Evolutionary conservation across 495 filamentous ascomycete genomes (phyloP).

Genomic region (Daldinia bambusicola): DNA sequence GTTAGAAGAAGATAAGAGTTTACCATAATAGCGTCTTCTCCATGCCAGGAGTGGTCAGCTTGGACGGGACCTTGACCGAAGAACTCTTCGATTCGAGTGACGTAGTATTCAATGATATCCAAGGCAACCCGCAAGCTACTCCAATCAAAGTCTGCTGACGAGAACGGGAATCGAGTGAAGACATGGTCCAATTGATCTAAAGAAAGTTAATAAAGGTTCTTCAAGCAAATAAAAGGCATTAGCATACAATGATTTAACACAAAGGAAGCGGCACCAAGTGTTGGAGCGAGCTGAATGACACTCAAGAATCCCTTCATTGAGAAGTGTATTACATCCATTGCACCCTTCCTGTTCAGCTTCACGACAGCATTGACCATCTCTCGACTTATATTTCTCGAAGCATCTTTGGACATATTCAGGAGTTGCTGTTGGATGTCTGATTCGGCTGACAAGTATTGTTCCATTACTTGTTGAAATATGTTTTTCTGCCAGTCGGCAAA

Average conservation of each 20-base stretch:
- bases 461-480: conserved; percentile 59
- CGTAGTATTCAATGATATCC: conserved; percentile 52
- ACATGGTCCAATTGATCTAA: conserved; percentile 57
- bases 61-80: conserved; percentile 44
- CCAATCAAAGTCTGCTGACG: conserved; percentile 55
- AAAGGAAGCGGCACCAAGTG: conserved; percentile 51
- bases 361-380: conserved; percentile 56
- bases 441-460: conserved; percentile 61
- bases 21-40: conserved; percentile 58
- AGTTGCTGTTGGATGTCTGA: conserved; percentile 61
- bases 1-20: not conserved
- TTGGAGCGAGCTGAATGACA: conserved; percentile 51
- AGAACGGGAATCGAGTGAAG: conserved; percentile 55
- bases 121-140: conserved; percentile 52
- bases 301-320: conserved; percentile 55
- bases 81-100: conserved; percentile 52
- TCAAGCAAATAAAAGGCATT: not conserved
- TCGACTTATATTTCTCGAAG: conserved; percentile 50
- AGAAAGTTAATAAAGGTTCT: conserved; percentile 20
- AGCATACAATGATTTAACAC: conserved; percentile 54
- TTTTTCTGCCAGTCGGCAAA: conserved; percentile 77
- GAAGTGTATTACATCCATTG: conserved; percentile 56
- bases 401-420: conserved; percentile 51
- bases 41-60: conserved; percentile 45
- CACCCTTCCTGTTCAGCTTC: conserved; percentile 56